Evolutionary conservation across 257 asterid species (phyloP), one percentile per base, ranked within the genome.

Genomic region (Schizonepeta tenuifolia): DNA sequence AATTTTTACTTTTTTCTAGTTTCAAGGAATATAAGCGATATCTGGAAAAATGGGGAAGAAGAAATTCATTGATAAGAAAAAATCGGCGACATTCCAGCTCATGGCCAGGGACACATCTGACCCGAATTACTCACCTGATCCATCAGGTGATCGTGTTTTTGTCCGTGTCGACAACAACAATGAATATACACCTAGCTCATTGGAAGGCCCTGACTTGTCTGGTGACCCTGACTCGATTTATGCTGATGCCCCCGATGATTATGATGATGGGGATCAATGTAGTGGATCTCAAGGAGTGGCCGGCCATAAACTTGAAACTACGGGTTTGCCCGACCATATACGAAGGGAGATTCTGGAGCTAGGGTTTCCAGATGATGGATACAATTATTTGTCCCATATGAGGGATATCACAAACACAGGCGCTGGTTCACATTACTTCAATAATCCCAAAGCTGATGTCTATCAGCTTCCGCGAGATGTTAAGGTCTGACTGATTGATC

Each of bases 311-410:
- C 44, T 57, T 60, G 74, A 53, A 20, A 28, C 63, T 18, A 68
- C 79, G 35, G 55, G 69, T 22, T 73, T 94, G 78, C 94, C 98
- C 7, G 98, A 87, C 53, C 74, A 87, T 59, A 28, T 88, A 9
- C 81, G 98, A 78, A 85, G 71, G 92, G 98, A 94, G 85, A 88
- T 91, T 78, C 65, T 94, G 75, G 92, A 94, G 80, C 87, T 89
- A 44, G 99, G 99, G 43, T 94, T 88, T 85, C 97, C 98, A 24
- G 99, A 94, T 41, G 99, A 91, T 71, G 99, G 99, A 35, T 94
- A 94, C 82, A 88, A 94, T 73, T 94, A 94, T 50, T 84, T 91
- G 84, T 4, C 59, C 38, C 99, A 94, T 74, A 18, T 94, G 84
- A 81, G 96, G 73, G 99, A 94, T 72, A 94, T 94, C 81, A 89